Base-by-base conservation (phyloP, 2,329 filamentous ascomycete genomes). In the Claviceps sp. region DNA sequence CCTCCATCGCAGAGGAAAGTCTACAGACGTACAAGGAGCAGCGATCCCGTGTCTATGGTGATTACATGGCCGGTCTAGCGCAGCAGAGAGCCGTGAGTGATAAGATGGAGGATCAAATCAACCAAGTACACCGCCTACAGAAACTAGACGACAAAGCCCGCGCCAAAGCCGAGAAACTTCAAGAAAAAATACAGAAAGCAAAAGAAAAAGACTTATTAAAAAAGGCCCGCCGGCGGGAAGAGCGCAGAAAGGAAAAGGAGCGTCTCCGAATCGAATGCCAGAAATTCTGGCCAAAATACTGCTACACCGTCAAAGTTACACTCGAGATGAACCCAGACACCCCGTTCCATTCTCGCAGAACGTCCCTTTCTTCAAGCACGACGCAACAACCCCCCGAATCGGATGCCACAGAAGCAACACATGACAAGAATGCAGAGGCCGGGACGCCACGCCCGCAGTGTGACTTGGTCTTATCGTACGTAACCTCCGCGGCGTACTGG, bases 401-500 rank as follows among this genome's bases (percentile, higher is more conserved):
- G 48, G 53, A 7, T 2, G 30, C 20, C 50, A 57, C 24, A 52
- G 46, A 64, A 13, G 41, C 20, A 7, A 43, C 41, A 43, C 41
- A 24, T 13, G 20, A 37, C 49, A 58, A n/a, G 51, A 18, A 47
- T 11, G n/a, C 26, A 22, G 13, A 43, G 2, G 41, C 22, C 26
- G 26, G 37, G 16, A 43, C 63, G 44, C 6, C 46, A 1, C 47
- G 52, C 1, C 48, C 54, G 2, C 50, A 43, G 4, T 76, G 73
- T 60, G 67, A 74, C 50, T 62, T 84, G 6, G 68, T 73, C 3
- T 59, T 84, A n/a, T 77, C 74, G 0, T 84, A 84, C 59, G 73
- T 82, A 38, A 81, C 81, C 0, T 67, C 70, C 7, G 70, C 72
- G 1, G 79, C 79, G 0, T 77, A 67, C 55, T 85, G 81, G 81